Conservation (phyloP, 2,329 filamentous ascomycete genomes). For the Ophiostoma ulmi region DNA sequence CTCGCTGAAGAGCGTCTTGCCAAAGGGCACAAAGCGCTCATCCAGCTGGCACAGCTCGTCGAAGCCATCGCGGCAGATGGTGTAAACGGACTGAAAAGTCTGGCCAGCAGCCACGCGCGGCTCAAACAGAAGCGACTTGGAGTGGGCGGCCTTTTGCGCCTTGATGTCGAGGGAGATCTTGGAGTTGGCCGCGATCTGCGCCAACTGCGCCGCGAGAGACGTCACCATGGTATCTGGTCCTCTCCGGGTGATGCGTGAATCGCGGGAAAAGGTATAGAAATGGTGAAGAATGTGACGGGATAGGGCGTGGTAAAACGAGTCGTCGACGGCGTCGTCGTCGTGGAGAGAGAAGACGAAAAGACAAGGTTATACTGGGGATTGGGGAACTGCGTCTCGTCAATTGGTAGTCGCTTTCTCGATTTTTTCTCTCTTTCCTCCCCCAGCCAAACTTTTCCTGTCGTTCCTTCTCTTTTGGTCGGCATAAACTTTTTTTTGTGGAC, state of each 20-base stretch:
- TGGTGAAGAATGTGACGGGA: neutral
- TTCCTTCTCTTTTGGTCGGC: slow-evolving; percentile 19
- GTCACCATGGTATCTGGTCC: slow-evolving; percentile 36
- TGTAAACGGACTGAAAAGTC: slow-evolving; percentile 83
- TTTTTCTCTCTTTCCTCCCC: neutral
- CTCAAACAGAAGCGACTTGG: slow-evolving; percentile 92
- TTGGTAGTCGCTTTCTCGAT: slow-evolving; percentile 19
- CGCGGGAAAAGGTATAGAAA: neutral
- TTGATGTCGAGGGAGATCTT: slow-evolving; percentile 89
- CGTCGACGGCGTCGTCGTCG: slow-evolving; percentile 17
- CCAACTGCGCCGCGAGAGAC: slow-evolving; percentile 86
- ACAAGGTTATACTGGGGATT: slow-evolving; percentile 7
- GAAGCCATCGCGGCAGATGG: slow-evolving; percentile 82
- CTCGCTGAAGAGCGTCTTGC: slow-evolving; percentile 79
- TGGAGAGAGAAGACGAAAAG: slow-evolving; percentile 1
- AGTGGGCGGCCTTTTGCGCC: slow-evolving; percentile 85
- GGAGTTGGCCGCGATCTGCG: slow-evolving; percentile 82
- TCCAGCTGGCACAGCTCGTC: slow-evolving; percentile 88
- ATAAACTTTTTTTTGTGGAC: slow-evolving; percentile 20
- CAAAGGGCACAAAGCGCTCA: slow-evolving; percentile 67
- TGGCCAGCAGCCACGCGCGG: slow-evolving; percentile 77
- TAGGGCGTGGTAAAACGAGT: neutral
- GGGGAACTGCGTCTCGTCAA: neutral
- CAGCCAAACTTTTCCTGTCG: slow-evolving; percentile 18
- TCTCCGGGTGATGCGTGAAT: slow-evolving; percentile 7